Evolutionary conservation across 495 filamentous ascomycete genomes (phyloP).

Genomic region (Penicillium dipodomyicola): DNA sequence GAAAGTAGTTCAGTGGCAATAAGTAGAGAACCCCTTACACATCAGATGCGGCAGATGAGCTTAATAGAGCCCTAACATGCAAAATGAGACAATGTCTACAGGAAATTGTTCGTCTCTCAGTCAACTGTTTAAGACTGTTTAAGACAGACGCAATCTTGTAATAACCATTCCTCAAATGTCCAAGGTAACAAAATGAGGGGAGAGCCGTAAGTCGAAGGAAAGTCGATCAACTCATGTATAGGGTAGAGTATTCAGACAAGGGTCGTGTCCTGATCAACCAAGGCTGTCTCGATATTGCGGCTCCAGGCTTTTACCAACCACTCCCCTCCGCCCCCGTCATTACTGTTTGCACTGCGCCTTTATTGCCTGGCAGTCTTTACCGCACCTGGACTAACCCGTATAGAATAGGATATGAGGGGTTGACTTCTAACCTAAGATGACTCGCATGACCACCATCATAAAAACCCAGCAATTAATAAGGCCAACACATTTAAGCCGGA

Average conservation of each 20-base stretch:
- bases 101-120: neutral
- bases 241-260: neutral
- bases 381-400: too few relatives aligned
- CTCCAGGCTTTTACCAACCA: neutral
- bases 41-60: constrained; percentile 10
- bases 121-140: neutral
- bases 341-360: neutral
- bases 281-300: neutral
- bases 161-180: neutral
- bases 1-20: constrained; percentile 4
- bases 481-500: neutral
- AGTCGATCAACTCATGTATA: constrained; percentile 10
- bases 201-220: neutral
- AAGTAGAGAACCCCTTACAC: constrained; percentile 13
- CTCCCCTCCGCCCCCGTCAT: neutral
- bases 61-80: constrained; percentile 19
- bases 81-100: constrained; percentile 9
- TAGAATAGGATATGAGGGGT: neutral
- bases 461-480: neutral
- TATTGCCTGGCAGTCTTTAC: neutral
- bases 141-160: neutral
- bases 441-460: neutral
- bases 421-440: neutral
- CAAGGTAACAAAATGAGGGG: constrained; percentile 10
- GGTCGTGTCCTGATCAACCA: constrained; percentile 3